These are phyloP conservation scores for Mortierella sp. DNA, from an alignment of 371 early-diverging fungal genomes.

Conservation along the genomic window DNA sequence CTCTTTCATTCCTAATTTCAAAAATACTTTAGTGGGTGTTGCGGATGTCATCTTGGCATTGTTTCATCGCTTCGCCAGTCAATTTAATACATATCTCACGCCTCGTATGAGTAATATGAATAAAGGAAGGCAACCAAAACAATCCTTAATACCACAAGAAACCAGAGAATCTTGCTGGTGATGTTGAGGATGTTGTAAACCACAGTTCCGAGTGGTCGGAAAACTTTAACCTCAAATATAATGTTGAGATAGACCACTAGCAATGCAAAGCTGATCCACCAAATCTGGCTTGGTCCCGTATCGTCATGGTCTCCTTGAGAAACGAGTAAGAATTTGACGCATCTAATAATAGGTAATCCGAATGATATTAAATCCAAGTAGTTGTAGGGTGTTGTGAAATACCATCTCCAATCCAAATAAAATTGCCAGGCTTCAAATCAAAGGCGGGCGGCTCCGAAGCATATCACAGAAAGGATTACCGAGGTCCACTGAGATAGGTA, in stretches of 20 bases:
- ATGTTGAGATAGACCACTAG: slow-evolving; percentile 36
- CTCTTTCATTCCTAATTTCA: too few relatives aligned
- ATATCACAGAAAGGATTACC: neutral
- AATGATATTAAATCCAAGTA: slow-evolving; percentile 31
- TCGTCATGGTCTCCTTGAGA: neutral
- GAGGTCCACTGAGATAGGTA: neutral
- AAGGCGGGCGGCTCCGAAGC: neutral
- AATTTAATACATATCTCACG: neutral
- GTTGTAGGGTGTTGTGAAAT: slow-evolving; percentile 32
- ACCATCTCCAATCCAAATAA: neutral
- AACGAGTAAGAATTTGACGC: slow-evolving; percentile 10
- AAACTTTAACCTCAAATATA: slow-evolving; percentile 45
- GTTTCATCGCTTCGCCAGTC: neutral
- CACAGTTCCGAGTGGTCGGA: slow-evolving; percentile 42
- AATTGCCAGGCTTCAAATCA: neutral
- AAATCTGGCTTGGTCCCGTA: slow-evolving; percentile 23
- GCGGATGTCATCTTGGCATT: too few relatives aligned
- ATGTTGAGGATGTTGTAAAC: slow-evolving; percentile 50
- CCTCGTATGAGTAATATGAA: slow-evolving; percentile 36
- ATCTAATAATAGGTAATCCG: slow-evolving; percentile 16
- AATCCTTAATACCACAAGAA: slow-evolving; percentile 28
- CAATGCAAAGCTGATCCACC: slow-evolving; percentile 35
- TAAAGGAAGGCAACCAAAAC: slow-evolving; percentile 35
- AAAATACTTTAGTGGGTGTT: too few relatives aligned
- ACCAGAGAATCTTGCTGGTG: slow-evolving; percentile 30